phyloP scores from a whole-genome alignment of 2,329 filamentous ascomycete species.

The Ilyonectria mors-panacis region DNA sequence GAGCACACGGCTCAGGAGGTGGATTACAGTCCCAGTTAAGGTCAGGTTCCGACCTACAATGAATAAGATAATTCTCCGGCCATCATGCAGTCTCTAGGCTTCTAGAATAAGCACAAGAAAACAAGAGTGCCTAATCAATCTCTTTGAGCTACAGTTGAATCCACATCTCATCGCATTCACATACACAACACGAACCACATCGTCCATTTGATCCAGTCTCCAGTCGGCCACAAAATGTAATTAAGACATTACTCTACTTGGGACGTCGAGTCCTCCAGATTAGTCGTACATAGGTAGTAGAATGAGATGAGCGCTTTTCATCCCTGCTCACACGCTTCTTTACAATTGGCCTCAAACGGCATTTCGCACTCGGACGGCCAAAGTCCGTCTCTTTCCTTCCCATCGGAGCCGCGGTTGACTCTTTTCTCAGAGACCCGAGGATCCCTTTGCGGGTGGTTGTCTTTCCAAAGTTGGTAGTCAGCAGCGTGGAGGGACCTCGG shows the following conservation, averaged over 20 bases:
- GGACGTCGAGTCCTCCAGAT: conserved; percentile 38
- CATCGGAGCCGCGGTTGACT: not conserved
- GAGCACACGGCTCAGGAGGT: too few species aligned
- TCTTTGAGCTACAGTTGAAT: too few species aligned
- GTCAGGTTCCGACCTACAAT: not conserved
- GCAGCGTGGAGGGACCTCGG: not conserved
- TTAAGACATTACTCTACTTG: conserved; percentile 43
- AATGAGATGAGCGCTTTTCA: conserved; percentile 30
- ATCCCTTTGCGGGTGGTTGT: not conserved
- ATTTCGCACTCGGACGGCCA: not conserved
- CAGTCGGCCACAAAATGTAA: conserved; percentile 26
- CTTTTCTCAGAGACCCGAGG: not conserved
- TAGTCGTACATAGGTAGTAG: conserved; percentile 39
- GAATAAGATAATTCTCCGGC: not conserved
- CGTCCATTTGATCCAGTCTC: not conserved
- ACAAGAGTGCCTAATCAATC: too few species aligned
- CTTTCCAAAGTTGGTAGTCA: not conserved
- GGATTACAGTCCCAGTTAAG: not conserved
- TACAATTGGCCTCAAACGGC: not conserved
- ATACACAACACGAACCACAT: not conserved
- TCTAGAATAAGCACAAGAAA: too few species aligned
- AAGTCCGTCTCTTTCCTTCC: not conserved
- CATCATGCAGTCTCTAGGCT: too few species aligned
- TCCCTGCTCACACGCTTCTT: conserved; percentile 9
- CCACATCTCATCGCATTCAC: not conserved